Evolutionary conservation across 1,284 basidiomycete species (phyloP), one percentile per base, ranked within the genome.

Genomic region (Termitomyces sp.): DNA sequence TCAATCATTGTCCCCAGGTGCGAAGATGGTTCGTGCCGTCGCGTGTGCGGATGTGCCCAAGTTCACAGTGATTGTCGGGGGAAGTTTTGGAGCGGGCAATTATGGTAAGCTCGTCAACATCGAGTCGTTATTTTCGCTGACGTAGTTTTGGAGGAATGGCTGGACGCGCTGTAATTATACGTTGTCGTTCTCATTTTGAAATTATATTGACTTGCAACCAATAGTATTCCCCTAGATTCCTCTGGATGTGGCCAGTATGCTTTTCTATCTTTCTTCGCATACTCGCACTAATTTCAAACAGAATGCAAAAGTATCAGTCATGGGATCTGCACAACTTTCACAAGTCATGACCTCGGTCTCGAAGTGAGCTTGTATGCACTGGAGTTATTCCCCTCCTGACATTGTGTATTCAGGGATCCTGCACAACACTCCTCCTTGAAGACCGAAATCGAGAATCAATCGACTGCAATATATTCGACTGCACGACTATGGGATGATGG

Each of bases 1-100:
- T 13, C 21, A 16, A 26, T 18, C 39, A 35, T 24, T 21, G n/a
- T 31, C 7, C 16, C 24, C 14, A 74, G 72, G 76, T 28, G 94
- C 94, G 14, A 97, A 97, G 79, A 96, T 97, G 92, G 94, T 97
- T 54, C 84, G 94, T 51, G 94, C 94, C 0, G 95, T 97, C 9
- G 94, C 95, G 0, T 93, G 91, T 66, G 90, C 93, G 42, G 86
- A 95, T 60, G 93, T 97, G 11, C 93, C 95, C 24, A 97, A 97
- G 71, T 78, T 96, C 57, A 97, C 94, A 0, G 88, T 97, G 38
- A 78, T 97, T 47, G 88, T 97, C n/a, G 95, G 95, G 35, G 94
- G 94, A 47, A 93, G 89, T 65, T 97, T 93, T 66, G 93, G 93
- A 45, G 94, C 94, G 13, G 94, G 94, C 9, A 97, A 96, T 71